These are phyloP conservation scores for Dalbergia cochinchinensis DNA, from an alignment of 306 rosid species.

Conservation along the genomic window DNA sequence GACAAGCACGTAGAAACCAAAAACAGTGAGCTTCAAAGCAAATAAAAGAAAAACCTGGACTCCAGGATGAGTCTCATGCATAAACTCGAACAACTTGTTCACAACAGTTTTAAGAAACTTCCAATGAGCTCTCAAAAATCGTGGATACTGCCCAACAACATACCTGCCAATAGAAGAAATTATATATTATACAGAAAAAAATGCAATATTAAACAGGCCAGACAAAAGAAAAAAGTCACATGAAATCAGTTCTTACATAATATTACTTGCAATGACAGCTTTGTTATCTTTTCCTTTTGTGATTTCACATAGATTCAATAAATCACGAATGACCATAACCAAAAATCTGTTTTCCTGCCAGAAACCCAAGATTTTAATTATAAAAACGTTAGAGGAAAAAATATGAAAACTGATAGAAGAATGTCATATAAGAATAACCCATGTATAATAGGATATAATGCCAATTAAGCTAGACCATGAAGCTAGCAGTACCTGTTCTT, in stretches of 20 bases:
- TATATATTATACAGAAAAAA: constrained; percentile 15
- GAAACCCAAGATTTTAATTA: constrained; percentile 36
- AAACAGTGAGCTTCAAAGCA: constrained; percentile 1
- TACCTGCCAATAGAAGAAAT: constrained; percentile 68
- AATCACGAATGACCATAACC: constrained; percentile 99
- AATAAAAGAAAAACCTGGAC: constrained; percentile 76
- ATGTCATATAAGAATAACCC: constrained; percentile 25
- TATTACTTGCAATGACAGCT: constrained; percentile 99
- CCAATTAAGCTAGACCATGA: constrained; percentile 3
- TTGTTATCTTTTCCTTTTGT: constrained; percentile 98
- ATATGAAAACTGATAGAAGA: constrained; percentile 20
- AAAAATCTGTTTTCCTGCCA: constrained; percentile 97
- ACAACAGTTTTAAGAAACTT: constrained; percentile 96
- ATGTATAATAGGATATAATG: constrained; percentile 1
- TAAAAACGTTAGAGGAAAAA: constrained; percentile 22
- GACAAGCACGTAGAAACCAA: not conserved
- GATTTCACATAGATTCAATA: constrained; percentile 91
- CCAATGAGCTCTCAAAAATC: constrained; percentile 98
- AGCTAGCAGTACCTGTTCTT: constrained; percentile 81
- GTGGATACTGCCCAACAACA: constrained; percentile 97
- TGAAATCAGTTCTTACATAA: constrained; percentile 68
- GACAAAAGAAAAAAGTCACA: not conserved
- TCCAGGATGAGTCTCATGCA: constrained; percentile 99
- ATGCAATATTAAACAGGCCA: not conserved
- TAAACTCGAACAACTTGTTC: constrained; percentile 95